A percentile compares a stretch with the other conserved stretches of the same genome.
These are phyloP conservation scores for Botrytis fabae DNA, from an alignment of 2,329 filamentous ascomycete genomes.

Conservation along the genomic window DNA sequence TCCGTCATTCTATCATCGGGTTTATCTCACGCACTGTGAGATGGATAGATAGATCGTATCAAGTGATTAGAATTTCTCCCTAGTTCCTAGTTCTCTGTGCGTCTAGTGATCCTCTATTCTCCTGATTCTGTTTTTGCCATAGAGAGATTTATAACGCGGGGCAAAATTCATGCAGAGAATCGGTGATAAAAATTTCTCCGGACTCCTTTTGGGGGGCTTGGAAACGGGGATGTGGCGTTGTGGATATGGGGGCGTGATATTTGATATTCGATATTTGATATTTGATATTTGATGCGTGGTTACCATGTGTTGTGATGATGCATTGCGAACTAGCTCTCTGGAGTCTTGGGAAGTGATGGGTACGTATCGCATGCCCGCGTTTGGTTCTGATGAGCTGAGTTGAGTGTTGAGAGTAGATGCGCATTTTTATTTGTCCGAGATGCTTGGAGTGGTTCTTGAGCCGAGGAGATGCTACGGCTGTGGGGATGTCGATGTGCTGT, in stretches of 20 bases:
- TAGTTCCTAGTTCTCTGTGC: neutral
- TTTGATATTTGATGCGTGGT: neutral
- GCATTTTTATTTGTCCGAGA: neutral
- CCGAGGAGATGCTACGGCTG: neutral
- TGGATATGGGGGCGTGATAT: no score
- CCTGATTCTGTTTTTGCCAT: neutral
- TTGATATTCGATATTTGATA: neutral
- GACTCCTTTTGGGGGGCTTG: neutral
- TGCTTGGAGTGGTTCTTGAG: neutral
- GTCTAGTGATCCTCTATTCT: no score
- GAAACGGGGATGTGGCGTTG: neutral
- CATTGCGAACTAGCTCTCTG: neutral
- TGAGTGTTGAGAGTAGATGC: no score
- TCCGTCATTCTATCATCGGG: neutral
- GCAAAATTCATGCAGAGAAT: no score
- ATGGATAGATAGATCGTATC: neutral
- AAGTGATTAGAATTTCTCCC: neutral
- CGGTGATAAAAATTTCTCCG: neutral
- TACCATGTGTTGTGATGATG: neutral
- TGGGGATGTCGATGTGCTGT: neutral
- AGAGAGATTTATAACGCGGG: rapidly evolving
- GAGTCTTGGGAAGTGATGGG: neutral
- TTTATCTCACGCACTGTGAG: neutral
- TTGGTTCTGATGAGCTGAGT: neutral
- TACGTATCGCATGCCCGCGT: neutral